Base-by-base conservation (phyloP, 768 basidiomycete genomes). In the Cyathus striatus region DNA sequence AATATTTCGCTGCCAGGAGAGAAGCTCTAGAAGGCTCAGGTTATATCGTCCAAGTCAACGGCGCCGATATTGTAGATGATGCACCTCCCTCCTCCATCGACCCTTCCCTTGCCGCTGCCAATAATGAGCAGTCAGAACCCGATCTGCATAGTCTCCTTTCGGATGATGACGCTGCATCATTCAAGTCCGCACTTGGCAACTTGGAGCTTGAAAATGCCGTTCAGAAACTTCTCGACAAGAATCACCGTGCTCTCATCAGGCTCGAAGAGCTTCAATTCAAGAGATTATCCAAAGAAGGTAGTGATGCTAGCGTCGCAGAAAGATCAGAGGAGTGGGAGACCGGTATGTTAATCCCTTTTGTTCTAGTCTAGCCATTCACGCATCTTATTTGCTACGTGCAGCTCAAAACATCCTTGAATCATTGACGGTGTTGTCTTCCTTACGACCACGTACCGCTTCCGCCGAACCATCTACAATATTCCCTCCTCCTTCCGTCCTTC, bases 271-370 rank as follows among this genome's bases (percentile, higher is more conserved):
- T 91, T 38, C 89, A 91, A 54, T 65, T 62, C 16, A 56, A 61
- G 42, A 76, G 89, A 9, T 56, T 86, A 23, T 68, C 67, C 13
- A 60, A 62, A 9, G 70, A 70, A 18, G 70, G 68, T 12, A 70
- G 67, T 27, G 74, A 67, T 6, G 57, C 58, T 24, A 68, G 67
- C 41, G 45, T 47, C 9, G 78, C 80, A 55, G n/a, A n/a, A 55
- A 83, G 73, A 24, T 84, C 85, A 9, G 88, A 90, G 59, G 89
- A 92, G 58, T 89, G 84, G 84, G 81, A 87, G 50, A 78, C 76
- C 47, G 90, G 89, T 90, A 55, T 50, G 82, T 60, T 43, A 21
- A 33, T 43, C 24, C 39, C 36, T 41, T 25, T 32, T 32, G 42
- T 46, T 47, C n/a, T n/a, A n/a, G 41, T 20, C 43, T 41, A 38